Conservation (phyloP, 108 stramenopile genomes). For the Cyclotella kingstonii region DNA sequence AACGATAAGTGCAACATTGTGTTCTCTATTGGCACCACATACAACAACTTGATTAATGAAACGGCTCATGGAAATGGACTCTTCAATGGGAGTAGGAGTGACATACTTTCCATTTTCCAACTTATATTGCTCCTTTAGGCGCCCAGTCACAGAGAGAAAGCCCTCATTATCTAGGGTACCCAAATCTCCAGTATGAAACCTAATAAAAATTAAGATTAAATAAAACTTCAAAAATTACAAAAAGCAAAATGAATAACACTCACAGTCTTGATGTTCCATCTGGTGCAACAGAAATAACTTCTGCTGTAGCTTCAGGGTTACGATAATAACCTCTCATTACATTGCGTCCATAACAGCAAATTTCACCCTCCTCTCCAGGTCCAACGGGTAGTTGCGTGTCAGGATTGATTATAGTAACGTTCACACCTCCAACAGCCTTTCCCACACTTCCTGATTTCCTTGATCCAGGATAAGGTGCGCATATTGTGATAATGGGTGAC, state of each 20-base stretch:
- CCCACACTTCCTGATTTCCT: conserved; percentile 56
- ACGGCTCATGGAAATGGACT: conserved; percentile 80
- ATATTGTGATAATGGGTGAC: conserved; percentile 65
- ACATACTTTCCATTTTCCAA: conserved; percentile 98
- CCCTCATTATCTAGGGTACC: conserved; percentile 71
- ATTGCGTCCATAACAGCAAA: conserved; percentile 88
- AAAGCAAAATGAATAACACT: conserved; percentile 11
- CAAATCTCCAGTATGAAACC: conserved; percentile 90
- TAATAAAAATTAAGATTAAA: conserved; percentile 11
- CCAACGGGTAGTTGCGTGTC: conserved; percentile 53
- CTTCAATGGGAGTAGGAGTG: conserved; percentile 92
- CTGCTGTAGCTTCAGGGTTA: conserved; percentile 86
- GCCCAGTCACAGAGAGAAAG: conserved; percentile 74
- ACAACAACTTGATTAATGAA: conserved; percentile 92
- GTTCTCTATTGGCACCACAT: conserved; percentile 88
- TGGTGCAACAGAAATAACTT: conserved; percentile 83
- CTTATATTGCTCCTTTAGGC: conserved; percentile 95
- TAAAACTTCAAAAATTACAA: neutral
- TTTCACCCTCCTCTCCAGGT: conserved; percentile 87
- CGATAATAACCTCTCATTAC: conserved; percentile 95
- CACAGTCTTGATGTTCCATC: conserved; percentile 85
- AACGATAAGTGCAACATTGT: conserved; percentile 90
- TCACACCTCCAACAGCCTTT: conserved; percentile 57
- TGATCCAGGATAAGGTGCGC: conserved; percentile 41
- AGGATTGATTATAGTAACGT: conserved; percentile 59